Conservation (phyloP, 2,329 filamentous ascomycete species). For the Neoscytalidium dimidiatum region DNA sequence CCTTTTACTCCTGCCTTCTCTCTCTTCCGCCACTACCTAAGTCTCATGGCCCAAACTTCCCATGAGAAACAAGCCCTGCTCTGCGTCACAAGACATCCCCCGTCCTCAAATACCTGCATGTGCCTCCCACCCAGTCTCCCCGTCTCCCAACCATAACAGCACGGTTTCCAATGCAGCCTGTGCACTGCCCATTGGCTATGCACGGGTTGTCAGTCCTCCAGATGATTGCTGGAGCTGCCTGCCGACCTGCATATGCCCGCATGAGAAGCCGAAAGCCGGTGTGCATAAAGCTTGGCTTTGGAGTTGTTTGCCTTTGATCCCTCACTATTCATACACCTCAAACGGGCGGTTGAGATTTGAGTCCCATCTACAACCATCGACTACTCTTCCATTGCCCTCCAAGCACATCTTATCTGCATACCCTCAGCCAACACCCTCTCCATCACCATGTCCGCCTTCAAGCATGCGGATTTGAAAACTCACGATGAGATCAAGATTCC, state of each 20-base stretch:
- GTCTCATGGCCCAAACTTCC: background rate
- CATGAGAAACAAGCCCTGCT: background rate
- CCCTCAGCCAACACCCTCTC: background rate
- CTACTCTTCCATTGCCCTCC: background rate
- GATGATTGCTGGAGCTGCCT: background rate
- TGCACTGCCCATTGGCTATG: too few relatives aligned
- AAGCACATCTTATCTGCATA: background rate
- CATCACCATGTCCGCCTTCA: background rate
- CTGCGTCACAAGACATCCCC: background rate
- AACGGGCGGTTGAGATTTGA: too few relatives aligned
- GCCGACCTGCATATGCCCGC: background rate
- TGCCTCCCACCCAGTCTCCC: background rate
- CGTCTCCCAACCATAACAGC: too few relatives aligned
- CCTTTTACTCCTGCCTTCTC: background rate
- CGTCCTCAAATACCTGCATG: background rate
- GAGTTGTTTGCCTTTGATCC: background rate
- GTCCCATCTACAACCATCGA: too few relatives aligned
- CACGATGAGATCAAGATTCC: constrained; percentile 25
- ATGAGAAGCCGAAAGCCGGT: background rate
- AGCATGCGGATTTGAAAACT: background rate
- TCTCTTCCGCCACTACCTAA: background rate
- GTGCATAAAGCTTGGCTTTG: background rate
- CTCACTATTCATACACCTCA: background rate
- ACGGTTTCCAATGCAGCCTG: too few relatives aligned
- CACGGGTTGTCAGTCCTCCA: too few relatives aligned